Percentiles rank a stretch among this genome's conserved stretches.
Evolutionary conservation across 257 asterid genomes (phyloP).

Genomic region (Scutellaria baicalensis): DNA sequence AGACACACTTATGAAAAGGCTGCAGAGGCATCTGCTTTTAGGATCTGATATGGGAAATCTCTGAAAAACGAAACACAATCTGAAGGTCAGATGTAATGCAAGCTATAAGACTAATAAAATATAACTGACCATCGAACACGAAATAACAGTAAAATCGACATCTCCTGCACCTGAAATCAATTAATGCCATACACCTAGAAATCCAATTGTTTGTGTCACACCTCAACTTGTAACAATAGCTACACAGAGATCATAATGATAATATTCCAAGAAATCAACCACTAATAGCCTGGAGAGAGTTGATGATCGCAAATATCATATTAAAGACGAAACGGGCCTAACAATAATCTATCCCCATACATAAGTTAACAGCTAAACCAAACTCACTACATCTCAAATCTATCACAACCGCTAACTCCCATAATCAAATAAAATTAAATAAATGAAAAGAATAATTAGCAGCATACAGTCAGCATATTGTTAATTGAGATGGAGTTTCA

Average conservation of each 20-base stretch:
- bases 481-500: too few relatives aligned
- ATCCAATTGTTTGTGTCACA: not conserved
- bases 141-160: not conserved
- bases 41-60: constrained; percentile 35
- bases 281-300: not conserved
- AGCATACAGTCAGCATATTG: too few relatives aligned
- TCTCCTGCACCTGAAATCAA: not conserved
- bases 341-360: not conserved
- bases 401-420: too few relatives aligned
- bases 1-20: constrained; percentile 39
- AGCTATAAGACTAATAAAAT: not conserved
- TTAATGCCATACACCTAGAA: not conserved
- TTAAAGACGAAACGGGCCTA: not conserved
- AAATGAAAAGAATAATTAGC: too few relatives aligned
- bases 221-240: not conserved
- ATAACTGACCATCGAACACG: not conserved
- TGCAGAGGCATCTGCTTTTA: constrained; percentile 47
- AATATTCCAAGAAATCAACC: too few relatives aligned
- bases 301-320: not conserved
- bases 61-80: constrained; percentile 31
- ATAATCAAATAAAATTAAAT: too few relatives aligned
- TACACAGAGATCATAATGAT: not conserved
- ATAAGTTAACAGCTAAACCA: not conserved
- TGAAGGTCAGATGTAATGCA: not conserved
- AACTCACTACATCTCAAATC: too few relatives aligned